These are phyloP conservation scores for Pichia kluyveri DNA, from an alignment of 805 yeast species.

Conservation along the genomic window DNA sequence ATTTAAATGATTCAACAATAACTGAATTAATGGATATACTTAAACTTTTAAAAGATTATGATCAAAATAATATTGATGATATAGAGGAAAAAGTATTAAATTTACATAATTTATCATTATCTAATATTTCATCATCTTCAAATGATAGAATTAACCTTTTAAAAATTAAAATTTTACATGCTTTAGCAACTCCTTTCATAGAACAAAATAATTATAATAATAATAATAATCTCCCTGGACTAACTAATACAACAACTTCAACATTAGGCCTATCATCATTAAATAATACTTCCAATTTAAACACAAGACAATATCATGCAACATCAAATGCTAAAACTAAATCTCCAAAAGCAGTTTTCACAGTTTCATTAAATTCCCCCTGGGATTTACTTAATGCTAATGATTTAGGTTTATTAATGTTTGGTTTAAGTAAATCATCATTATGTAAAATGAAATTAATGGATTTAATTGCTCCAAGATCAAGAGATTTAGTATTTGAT, in stretches of 20 bases:
- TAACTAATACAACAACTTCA: conserved; percentile 21
- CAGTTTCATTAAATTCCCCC: conserved; percentile 65
- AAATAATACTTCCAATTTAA: not conserved
- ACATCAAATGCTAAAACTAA: conserved; percentile 59
- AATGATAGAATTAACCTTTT: conserved; percentile 32
- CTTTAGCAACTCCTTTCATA: conserved; percentile 60
- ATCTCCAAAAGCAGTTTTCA: conserved; percentile 77
- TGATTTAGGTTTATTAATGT: conserved; percentile 80
- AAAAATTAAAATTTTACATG: conserved; percentile 43
- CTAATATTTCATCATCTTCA: conserved; percentile 27
- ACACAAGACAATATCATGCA: conserved; percentile 39
- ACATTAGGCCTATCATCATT: conserved; percentile 15
- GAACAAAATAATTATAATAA: conserved; percentile 27
- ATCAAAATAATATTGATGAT: conserved; percentile 14
- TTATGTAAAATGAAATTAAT: conserved; percentile 55
- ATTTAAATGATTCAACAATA: not conserved
- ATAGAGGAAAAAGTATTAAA: conserved; percentile 34
- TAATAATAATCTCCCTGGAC: conserved; percentile 15
- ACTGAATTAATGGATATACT: conserved; percentile 4
- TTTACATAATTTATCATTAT: conserved; percentile 48
- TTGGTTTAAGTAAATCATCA: conserved; percentile 66
- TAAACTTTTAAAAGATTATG: not conserved
- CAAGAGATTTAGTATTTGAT: conserved; percentile 58
- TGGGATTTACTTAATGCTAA: conserved; percentile 80
- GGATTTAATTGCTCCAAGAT: conserved; percentile 72